A percentile compares a stretch with the other conserved stretches of the same genome.
phyloP scores from a whole-genome alignment of 1,139 yeast species.

The Hansenula lynferdii region DNA sequence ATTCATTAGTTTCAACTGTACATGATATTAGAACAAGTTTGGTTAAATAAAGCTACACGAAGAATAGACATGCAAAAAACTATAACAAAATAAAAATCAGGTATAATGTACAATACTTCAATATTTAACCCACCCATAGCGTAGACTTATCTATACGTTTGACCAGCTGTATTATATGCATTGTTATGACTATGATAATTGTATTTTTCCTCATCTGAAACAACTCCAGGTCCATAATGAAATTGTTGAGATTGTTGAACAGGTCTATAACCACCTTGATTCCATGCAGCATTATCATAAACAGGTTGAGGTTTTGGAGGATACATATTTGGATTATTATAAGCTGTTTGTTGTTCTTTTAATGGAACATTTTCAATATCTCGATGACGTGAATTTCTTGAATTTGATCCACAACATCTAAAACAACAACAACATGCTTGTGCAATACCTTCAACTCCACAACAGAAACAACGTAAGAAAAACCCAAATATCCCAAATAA shows the following conservation, averaged over 20 bases:
- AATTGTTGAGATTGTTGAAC: conserved; percentile 6
- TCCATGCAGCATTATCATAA: conserved; percentile 6
- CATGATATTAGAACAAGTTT: conserved; percentile 17
- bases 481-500: conserved; percentile 35
- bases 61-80: neutral
- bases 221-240: conserved; percentile 1
- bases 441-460: conserved; percentile 32
- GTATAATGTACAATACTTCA: too few relatives aligned
- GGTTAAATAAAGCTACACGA: conserved; percentile 2
- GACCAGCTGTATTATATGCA: neutral
- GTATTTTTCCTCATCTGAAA: conserved; percentile 5
- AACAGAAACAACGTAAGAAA: conserved; percentile 34
- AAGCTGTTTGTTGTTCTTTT: conserved; percentile 9
- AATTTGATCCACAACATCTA: conserved; percentile 12
- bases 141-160: conserved; percentile 1
- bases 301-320: conserved; percentile 12
- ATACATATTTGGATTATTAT: conserved; percentile 18
- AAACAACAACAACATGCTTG: conserved; percentile 39
- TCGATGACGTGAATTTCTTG: conserved; percentile 9
- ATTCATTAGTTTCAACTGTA: conserved; percentile 12
- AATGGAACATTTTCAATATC: conserved; percentile 12
- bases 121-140: neutral
- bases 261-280: conserved; percentile 5
- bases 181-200: neutral
- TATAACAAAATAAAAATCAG: neutral